phyloP scores from a whole-genome alignment of 805 yeast species.

The Yarrowia deformans region DNA sequence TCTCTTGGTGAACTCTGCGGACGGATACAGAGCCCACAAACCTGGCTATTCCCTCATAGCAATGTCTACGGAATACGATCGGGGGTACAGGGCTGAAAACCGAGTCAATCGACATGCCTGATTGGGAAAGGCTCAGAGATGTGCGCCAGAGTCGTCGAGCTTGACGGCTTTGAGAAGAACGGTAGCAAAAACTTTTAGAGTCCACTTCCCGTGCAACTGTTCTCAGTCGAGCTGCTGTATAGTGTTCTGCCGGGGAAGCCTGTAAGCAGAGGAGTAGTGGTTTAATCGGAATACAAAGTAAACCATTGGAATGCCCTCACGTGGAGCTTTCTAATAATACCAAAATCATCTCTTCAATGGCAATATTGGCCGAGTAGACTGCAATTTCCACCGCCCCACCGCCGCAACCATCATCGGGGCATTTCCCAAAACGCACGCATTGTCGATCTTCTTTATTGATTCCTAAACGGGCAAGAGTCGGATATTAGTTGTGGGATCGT shows the following conservation, averaged over 20 bases:
- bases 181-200: no score
- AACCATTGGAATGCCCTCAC: background rate
- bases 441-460: slow-evolving; percentile 30
- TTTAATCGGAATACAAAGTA: background rate
- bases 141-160: slow-evolving; percentile 6
- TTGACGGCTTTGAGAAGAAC: no score
- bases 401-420: slow-evolving; percentile 9
- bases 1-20: background rate
- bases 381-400: no score
- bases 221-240: background rate
- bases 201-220: no score
- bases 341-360: background rate
- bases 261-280: no score
- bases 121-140: slow-evolving; percentile 11
- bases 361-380: background rate
- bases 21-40: background rate
- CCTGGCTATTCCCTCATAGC: background rate
- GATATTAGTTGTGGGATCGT: background rate
- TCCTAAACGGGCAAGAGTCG: slow-evolving; percentile 22
- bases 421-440: slow-evolving; percentile 29
- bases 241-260: background rate
- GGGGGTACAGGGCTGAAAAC: background rate
- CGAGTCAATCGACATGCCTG: slow-evolving; percentile 12
- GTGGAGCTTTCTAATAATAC: no score
- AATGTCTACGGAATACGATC: slow-evolving; percentile 7